These are phyloP conservation scores for Cladochytrium tenue DNA, from an alignment of 371 early-diverging fungal genomes.

Conservation along the genomic window DNA sequence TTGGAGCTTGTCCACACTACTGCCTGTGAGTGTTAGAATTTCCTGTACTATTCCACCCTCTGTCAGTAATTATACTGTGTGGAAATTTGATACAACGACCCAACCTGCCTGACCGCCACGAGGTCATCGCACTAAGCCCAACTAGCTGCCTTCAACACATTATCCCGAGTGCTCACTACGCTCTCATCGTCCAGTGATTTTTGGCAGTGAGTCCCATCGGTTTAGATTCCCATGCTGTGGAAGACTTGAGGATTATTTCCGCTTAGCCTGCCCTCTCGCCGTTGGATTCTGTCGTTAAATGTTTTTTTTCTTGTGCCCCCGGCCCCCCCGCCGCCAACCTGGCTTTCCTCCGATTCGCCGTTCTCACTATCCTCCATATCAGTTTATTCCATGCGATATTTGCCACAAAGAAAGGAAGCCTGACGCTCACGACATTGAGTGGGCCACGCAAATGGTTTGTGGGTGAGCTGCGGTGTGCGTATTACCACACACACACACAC, in stretches of 20 bases:
- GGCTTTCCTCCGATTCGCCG: not conserved
- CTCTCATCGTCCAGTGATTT: no score
- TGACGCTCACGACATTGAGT: constrained; percentile 67
- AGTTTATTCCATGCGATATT: constrained; percentile 87
- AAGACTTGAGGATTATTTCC: constrained; percentile 34
- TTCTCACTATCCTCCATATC: not conserved
- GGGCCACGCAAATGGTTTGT: constrained; percentile 88
- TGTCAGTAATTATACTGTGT: no score
- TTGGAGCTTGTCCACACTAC: constrained; percentile 93
- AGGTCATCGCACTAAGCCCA: no score
- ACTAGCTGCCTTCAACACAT: no score
- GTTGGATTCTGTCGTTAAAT: not conserved
- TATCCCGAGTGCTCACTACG: no score
- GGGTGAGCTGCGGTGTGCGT: no score
- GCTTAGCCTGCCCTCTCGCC: not conserved
- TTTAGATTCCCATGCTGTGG: constrained; percentile 96
- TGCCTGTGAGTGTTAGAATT: no score
- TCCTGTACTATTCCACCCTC: no score
- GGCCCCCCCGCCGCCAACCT: not conserved
- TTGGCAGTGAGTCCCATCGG: constrained; percentile 87
- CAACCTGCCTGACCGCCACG: no score
- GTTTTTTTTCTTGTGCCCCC: constrained; percentile 1
- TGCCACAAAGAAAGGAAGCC: constrained; percentile 81
- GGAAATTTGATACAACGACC: no score
- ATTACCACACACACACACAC: not conserved